Evolutionary conservation across 495 filamentous ascomycete genomes (phyloP), one percentile per base, ranked within the genome.

Genomic region (Halenospora varia): DNA sequence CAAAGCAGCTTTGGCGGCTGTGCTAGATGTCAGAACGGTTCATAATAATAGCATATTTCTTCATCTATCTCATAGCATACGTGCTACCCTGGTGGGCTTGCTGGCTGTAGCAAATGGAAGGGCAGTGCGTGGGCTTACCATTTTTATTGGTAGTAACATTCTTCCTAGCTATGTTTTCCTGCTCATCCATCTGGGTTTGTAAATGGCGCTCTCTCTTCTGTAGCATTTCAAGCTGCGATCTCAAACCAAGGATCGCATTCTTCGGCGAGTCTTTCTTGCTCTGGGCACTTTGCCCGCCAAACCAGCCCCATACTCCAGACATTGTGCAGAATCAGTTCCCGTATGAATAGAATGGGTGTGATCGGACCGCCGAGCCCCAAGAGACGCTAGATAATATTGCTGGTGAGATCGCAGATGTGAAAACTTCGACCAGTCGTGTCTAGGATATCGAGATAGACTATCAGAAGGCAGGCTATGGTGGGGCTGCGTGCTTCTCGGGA

Each of bases 171-270:
- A 92, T 80, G 39, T 82, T 78, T 69, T 97, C 94, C 70, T 99
- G 94, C 72, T 97, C 92, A 15, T 86, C 85, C 75, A 97, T 96
- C 76, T 94, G 92, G 60, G 80, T 85, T 70, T 92, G 88, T 45
- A 97, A 75, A 68, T 97, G 90, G 68, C 81, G 87, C 76, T 99
- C 92, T 45, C 95, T 80, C 82, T 99, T 99, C 74, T 95, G 90
- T 61, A 99, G 81, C 93, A 97, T 96, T 61, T 96, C 92, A 23
- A 97, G 79, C 80, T 96, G 92, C 64, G 85, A 78, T 56, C 94
- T 87, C 63, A 99, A 77, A 60, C 81, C 79, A 44, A 99, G 80
- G 62, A 99, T 99, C 57, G 95, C 94, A 77, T 96, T 91, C 82
- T 99, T 99, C 42, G 94, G 89, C 60, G 85, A 88, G 72, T 97